A percentile compares a stretch with the other conserved stretches of the same genome.
These are phyloP conservation scores for Rosa lucieae DNA, from an alignment of 306 rosid species.

Conservation along the genomic window DNA sequence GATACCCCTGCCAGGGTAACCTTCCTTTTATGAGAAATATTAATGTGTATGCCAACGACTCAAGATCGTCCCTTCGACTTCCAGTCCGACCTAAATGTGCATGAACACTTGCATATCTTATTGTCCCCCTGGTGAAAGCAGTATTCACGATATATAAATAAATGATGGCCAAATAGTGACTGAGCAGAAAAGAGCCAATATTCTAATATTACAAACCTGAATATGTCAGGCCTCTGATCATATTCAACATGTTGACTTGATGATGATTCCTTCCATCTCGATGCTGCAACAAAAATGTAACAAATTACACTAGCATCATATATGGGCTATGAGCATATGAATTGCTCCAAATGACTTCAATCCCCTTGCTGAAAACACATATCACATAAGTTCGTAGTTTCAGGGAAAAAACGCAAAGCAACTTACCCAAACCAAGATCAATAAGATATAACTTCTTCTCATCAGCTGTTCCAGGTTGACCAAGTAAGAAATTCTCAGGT, in stretches of 20 bases:
- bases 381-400: not conserved
- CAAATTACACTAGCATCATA: not conserved
- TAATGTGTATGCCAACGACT: conserved; percentile 86
- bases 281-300: conserved; percentile 55
- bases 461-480: conserved; percentile 84
- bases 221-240: conserved; percentile 95
- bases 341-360: not conserved
- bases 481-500: conserved; percentile 94
- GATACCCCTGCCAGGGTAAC: conserved; percentile 98
- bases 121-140: conserved; percentile 72
- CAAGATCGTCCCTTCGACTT: conserved; percentile 92
- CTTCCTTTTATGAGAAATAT: conserved; percentile 90
- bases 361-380: not conserved
- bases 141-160: conserved; percentile 11
- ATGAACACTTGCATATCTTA: conserved; percentile 95
- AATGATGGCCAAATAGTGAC: not conserved
- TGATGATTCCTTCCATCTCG: conserved; percentile 84
- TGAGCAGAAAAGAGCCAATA: not conserved
- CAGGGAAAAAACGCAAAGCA: not conserved
- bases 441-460: conserved; percentile 91
- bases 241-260: conserved; percentile 87
- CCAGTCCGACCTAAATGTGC: conserved; percentile 97
- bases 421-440: conserved; percentile 89
- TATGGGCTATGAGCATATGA: not conserved
- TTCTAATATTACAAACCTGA: conserved; percentile 51